Evolutionary conservation across 1,284 basidiomycete genomes (phyloP).

Genomic region (Leccinum griseonigrum): DNA sequence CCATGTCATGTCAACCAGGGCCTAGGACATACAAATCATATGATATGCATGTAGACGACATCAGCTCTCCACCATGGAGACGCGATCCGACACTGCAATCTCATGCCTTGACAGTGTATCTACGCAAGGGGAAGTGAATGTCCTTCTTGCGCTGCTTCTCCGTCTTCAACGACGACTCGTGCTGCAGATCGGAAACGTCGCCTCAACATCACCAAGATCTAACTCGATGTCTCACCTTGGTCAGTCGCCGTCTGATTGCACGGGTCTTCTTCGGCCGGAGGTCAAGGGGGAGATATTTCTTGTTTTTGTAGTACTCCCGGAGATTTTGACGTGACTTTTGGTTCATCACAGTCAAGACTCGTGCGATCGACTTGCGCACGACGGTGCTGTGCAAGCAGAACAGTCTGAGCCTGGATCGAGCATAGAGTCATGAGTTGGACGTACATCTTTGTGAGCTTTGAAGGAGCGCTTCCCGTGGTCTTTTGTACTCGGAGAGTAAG

Average conservation of each 20-base stretch:
- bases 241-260: conserved; percentile 95
- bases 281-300: conserved; percentile 97
- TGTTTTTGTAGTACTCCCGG: conserved; percentile 96
- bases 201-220: conserved; percentile 4
- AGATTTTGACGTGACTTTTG: conserved; percentile 97
- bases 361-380: conserved; percentile 98
- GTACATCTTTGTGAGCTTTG: conserved; percentile 98
- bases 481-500: conserved; percentile 94
- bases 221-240: conserved; percentile 59
- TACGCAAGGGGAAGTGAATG: conserved; percentile 86
- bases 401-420: not conserved
- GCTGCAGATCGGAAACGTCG: conserved; percentile 41
- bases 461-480: conserved; percentile 94
- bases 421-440: conserved; percentile 30
- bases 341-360: conserved; percentile 98
- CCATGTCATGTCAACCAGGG: conserved; percentile 36
- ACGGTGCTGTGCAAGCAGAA: conserved; percentile 66
- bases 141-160: conserved; percentile 92
- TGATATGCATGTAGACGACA: conserved; percentile 31
- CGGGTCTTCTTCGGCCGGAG: conserved; percentile 98
- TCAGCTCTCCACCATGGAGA: conserved; percentile 15
- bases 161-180: conserved; percentile 82
- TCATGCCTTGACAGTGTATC: conserved; percentile 85
- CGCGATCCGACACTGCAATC: conserved; percentile 22
- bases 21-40: conserved; percentile 43